A percentile compares a stretch with the other conserved stretches of the same genome.
These are phyloP conservation scores for Kodamaea derodonti DNA, from an alignment of 1,139 yeast species.

Conservation along the genomic window DNA sequence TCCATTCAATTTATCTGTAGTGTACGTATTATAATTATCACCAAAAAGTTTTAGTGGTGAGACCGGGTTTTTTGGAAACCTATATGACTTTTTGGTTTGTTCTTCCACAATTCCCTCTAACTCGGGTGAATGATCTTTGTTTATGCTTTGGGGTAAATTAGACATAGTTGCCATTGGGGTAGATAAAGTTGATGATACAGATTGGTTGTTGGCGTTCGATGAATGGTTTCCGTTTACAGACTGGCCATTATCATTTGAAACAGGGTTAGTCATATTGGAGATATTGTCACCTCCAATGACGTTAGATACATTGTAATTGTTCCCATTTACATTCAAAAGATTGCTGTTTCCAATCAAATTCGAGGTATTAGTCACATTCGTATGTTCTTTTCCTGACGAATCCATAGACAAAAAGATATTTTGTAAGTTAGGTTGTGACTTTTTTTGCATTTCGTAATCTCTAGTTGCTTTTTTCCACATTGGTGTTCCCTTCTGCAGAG, in stretches of 20 bases:
- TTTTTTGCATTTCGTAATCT: slow-evolving; percentile 25
- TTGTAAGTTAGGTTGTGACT: slow-evolving; percentile 29
- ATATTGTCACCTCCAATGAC: slow-evolving; percentile 1
- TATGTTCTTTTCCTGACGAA: slow-evolving; percentile 9
- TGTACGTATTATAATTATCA: slow-evolving; percentile 39
- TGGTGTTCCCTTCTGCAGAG: slow-evolving; percentile 23
- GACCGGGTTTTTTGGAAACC: slow-evolving; percentile 18
- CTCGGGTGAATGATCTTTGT: slow-evolving; percentile 20
- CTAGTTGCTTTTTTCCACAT: slow-evolving; percentile 36
- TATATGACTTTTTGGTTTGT: slow-evolving; percentile 12
- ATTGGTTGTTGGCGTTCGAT: slow-evolving; percentile 14
- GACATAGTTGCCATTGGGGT: slow-evolving; percentile 28
- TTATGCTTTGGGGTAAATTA: slow-evolving; percentile 11
- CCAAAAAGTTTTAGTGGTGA: slow-evolving; percentile 42
- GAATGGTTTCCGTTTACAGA: no score
- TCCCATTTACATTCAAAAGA: no score
- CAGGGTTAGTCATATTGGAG: slow-evolving; percentile 1
- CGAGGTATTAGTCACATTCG: slow-evolving; percentile 5
- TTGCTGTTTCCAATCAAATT: no score
- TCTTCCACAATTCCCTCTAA: slow-evolving; percentile 20
- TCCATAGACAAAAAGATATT: slow-evolving; percentile 27
- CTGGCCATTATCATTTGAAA: no score
- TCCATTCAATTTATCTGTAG: slow-evolving; percentile 35
- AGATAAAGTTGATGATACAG: slow-evolving; percentile 35
- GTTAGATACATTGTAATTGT: no score